Evolutionary conservation across 1,284 basidiomycete genomes (phyloP).

Genomic region (Earliella scabrosa): DNA sequence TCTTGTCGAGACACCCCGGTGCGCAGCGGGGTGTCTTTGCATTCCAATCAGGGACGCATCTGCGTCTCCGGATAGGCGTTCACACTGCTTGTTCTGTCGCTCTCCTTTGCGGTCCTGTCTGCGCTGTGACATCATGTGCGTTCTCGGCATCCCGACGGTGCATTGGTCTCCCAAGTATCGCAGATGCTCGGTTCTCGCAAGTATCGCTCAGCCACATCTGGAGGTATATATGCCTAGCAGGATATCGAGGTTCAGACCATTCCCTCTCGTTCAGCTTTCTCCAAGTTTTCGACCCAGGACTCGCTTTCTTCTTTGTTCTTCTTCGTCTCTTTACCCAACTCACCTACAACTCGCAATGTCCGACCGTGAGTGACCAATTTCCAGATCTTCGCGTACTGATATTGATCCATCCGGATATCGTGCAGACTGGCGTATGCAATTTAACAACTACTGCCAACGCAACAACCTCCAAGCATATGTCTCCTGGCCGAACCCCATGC

Average conservation of each 20-base stretch:
- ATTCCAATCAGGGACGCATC: slow-evolving; percentile 20
- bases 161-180: slow-evolving; percentile 15
- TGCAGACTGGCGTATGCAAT: slow-evolving; percentile 22
- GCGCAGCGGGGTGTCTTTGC: slow-evolving; percentile 15
- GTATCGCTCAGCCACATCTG: slow-evolving; percentile 6
- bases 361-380: slow-evolving; percentile 8
- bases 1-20: slow-evolving; percentile 11
- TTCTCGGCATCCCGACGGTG: slow-evolving; percentile 12
- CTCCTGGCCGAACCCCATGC: neutral
- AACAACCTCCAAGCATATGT: neutral
- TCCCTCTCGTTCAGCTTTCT: neutral
- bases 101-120: slow-evolving; percentile 1
- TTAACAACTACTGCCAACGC: slow-evolving; percentile 19
- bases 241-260: neutral
- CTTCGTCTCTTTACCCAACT: no score
- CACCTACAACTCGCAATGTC: slow-evolving; percentile 14
- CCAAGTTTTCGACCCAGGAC: neutral
- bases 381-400: neutral
- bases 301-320: no score
- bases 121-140: slow-evolving; percentile 8
- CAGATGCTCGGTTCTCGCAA: slow-evolving; percentile 13
- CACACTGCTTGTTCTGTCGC: slow-evolving; percentile 12
- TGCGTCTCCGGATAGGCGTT: slow-evolving; percentile 19
- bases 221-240: slow-evolving; percentile 7
- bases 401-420: neutral